Evolutionary conservation across 495 filamentous ascomycete genomes (phyloP).

Genomic region (Daldinia childiae): DNA sequence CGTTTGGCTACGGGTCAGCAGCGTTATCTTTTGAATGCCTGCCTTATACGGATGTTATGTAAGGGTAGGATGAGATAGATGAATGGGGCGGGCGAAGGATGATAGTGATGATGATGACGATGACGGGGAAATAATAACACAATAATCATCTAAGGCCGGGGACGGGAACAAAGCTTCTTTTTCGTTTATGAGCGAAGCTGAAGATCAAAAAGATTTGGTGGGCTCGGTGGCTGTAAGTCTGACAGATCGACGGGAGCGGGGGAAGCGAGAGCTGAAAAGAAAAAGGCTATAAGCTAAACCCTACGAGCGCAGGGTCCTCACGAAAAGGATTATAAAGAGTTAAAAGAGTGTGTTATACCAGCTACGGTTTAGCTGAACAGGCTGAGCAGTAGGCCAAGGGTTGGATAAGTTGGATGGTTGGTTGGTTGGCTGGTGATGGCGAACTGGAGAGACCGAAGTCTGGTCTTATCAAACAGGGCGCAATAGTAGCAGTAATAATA

Average conservation of each 20-base stretch:
- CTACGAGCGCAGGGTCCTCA: not conserved
- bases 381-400: not conserved
- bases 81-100: conserved; percentile 9
- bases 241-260: conserved; percentile 29
- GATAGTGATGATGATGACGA: conserved; percentile 22
- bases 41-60: not conserved
- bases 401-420: not conserved
- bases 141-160: not conserved
- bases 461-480: not conserved
- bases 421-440: not conserved
- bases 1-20: not conserved
- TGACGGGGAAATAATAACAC: not conserved
- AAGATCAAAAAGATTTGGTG: conserved; percentile 17
- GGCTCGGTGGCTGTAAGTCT: conserved; percentile 24
- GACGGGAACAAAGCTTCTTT: conserved; percentile 5
- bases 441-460: not conserved
- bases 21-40: conserved; percentile 5
- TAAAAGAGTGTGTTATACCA: conserved; percentile 4
- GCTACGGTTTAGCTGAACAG: conserved; percentile 1
- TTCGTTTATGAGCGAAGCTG: conserved; percentile 23
- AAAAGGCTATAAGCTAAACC: not conserved
- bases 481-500: not conserved
- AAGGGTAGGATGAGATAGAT: conserved; percentile 7
- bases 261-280: conserved; percentile 24
- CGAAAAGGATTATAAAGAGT: not conserved